Evolutionary conservation across 768 basidiomycete genomes (phyloP).

Genomic region (Xanthoconium stramineum): DNA sequence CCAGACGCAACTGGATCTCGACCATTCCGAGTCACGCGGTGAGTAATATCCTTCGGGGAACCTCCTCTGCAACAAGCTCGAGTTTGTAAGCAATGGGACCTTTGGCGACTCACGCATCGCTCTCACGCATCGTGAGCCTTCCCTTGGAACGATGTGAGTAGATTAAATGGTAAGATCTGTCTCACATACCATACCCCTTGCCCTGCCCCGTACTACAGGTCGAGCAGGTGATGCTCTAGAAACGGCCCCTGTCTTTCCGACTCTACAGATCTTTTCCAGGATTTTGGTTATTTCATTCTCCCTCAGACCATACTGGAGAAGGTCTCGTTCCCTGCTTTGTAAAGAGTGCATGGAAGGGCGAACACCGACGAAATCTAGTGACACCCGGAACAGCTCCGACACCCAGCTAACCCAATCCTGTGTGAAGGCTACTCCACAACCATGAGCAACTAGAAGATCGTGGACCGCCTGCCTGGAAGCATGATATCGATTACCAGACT

Average conservation of each 20-base stretch:
- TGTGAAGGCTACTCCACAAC: conserved; percentile 3
- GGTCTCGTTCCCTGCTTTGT: background rate
- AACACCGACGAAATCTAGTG: background rate
- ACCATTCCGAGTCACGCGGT: background rate
- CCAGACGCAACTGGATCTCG: background rate
- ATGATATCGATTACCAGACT: conserved; percentile 20
- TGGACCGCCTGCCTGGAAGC: conserved; percentile 19
- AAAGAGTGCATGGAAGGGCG: background rate
- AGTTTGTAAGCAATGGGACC: background rate
- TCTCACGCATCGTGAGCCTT: too few relatives aligned
- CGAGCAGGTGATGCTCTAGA: background rate
- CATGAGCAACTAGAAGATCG: conserved; percentile 19
- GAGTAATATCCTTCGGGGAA: background rate
- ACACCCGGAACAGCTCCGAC: background rate
- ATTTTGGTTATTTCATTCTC: background rate
- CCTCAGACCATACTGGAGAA: background rate
- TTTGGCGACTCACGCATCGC: too few relatives aligned
- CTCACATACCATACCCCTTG: background rate
- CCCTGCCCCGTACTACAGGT: too few relatives aligned
- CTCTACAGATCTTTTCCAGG: background rate
- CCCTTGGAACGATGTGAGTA: background rate
- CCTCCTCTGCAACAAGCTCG: background rate
- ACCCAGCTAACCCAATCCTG: background rate
- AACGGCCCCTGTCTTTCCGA: background rate
- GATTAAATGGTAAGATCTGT: background rate